Evolutionary conservation across 1,139 yeast species (phyloP).

Genomic region (Diutina mesorugosa): DNA sequence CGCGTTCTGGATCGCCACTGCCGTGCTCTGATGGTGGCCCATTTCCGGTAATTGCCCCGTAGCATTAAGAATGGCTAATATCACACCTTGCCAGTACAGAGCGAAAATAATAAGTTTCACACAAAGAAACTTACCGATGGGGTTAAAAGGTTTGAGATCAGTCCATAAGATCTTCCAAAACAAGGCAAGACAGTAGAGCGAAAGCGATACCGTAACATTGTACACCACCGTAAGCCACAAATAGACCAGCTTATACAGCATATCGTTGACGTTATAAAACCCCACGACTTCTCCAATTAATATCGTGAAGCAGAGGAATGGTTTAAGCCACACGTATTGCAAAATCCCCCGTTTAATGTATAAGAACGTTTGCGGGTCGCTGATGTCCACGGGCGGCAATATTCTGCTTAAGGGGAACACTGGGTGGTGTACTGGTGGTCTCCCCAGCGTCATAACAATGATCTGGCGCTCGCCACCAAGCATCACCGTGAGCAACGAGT

Average conservation of each 20-base stretch:
- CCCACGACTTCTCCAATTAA: conserved; percentile 40
- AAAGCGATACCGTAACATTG: conserved; percentile 68
- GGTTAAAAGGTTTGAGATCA: conserved; percentile 71
- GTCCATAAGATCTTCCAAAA: conserved; percentile 82
- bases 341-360: conserved; percentile 72
- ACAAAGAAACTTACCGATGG: conserved; percentile 86
- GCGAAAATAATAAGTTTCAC: conserved; percentile 91
- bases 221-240: conserved; percentile 62
- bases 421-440: conserved; percentile 66
- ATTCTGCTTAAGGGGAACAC: conserved; percentile 33
- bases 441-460: conserved; percentile 58
- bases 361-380: conserved; percentile 74
- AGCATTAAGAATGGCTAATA: conserved; percentile 48
- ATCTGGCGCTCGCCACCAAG: conserved; percentile 89
- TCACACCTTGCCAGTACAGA: conserved; percentile 89
- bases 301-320: conserved; percentile 51
- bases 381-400: conserved; percentile 57
- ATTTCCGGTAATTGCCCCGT: conserved; percentile 38
- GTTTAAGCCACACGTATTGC: conserved; percentile 94
- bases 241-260: conserved; percentile 38
- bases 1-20: conserved; percentile 59
- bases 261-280: conserved; percentile 36
- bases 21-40: conserved; percentile 12
- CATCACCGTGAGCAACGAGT: conserved; percentile 66
- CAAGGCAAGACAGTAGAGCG: conserved; percentile 74